phyloP scores from a whole-genome alignment of 2,329 filamentous ascomycete species.

The Fusarium longipes region DNA sequence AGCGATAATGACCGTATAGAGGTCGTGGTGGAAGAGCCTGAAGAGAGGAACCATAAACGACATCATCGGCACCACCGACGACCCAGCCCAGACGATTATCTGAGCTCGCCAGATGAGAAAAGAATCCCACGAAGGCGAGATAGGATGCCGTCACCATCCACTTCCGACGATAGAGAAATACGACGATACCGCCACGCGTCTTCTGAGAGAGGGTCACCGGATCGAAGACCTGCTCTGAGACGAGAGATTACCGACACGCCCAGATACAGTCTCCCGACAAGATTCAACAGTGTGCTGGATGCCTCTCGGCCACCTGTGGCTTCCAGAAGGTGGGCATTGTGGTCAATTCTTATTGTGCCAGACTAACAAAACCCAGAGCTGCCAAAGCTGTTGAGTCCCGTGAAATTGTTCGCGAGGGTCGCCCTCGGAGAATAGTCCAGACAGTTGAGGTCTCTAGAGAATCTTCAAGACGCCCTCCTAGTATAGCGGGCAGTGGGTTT shows the following conservation, averaged over 20 bases:
- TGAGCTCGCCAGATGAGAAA: conserved; percentile 43
- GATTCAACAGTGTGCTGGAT: conserved; percentile 49
- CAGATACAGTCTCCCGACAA: conserved; percentile 43
- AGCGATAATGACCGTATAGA: conserved; percentile 38
- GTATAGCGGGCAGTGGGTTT: conserved; percentile 46
- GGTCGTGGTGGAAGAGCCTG: conserved; percentile 46
- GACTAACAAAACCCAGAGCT: conserved; percentile 31
- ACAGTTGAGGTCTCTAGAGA: conserved; percentile 41
- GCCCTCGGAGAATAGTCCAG: conserved; percentile 38
- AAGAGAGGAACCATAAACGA: conserved; percentile 43
- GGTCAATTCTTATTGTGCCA: neutral
- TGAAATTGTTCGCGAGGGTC: conserved; percentile 41
- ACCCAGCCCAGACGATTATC: conserved; percentile 46
- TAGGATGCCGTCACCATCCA: conserved; percentile 38
- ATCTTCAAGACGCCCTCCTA: conserved; percentile 44
- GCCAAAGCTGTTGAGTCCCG: conserved; percentile 42
- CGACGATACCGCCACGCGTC: conserved; percentile 40
- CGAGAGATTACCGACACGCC: conserved; percentile 48
- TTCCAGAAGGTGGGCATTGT: conserved; percentile 47
- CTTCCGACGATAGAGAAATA: conserved; percentile 44
- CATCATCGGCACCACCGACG: conserved; percentile 24
- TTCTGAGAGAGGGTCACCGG: conserved; percentile 47
- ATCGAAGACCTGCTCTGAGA: conserved; percentile 46
- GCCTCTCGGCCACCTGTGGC: conserved; percentile 51
- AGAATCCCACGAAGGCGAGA: conserved; percentile 39